A percentile compares a stretch with the other conserved stretches of the same genome.
phyloP scores from a whole-genome alignment of 805 yeast genomes.

The Yamadazyma olivae region DNA sequence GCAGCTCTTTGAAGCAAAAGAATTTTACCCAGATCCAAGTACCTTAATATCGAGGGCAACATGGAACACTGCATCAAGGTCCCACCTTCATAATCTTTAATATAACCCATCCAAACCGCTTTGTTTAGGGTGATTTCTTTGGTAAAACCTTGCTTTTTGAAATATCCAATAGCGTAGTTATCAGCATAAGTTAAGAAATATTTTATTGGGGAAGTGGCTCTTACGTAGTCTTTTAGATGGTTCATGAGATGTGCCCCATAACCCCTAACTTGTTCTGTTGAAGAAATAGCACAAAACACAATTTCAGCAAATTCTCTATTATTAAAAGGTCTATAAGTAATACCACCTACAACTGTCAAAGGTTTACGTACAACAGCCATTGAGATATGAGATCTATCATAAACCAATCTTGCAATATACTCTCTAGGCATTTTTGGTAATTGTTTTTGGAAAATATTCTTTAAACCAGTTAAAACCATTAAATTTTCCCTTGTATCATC shows the following conservation, averaged over 20 bases:
- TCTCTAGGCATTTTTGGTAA: slow-evolving; percentile 98
- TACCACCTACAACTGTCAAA: slow-evolving; percentile 95
- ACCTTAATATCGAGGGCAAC: slow-evolving; percentile 78
- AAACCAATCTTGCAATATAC: slow-evolving; percentile 90
- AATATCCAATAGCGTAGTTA: slow-evolving; percentile 97
- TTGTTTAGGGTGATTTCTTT: slow-evolving; percentile 88
- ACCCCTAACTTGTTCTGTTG: slow-evolving; percentile 97
- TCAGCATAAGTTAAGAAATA: slow-evolving; percentile 62
- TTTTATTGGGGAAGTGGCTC: slow-evolving; percentile 65
- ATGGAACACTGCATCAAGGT: slow-evolving; percentile 96
- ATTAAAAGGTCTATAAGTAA: slow-evolving; percentile 92
- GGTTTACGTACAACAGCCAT: slow-evolving; percentile 96
- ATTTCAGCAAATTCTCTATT: slow-evolving; percentile 92
- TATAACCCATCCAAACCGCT: slow-evolving; percentile 95
- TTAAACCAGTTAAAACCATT: slow-evolving; percentile 91
- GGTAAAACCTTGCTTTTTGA: slow-evolving; percentile 97
- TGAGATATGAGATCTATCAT: slow-evolving; percentile 90
- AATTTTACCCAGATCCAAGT: slow-evolving; percentile 84
- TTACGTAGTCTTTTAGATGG: slow-evolving; percentile 92
- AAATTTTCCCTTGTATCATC: slow-evolving; percentile 84
- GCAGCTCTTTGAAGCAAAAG: slow-evolving; percentile 89
- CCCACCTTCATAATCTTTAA: slow-evolving; percentile 98
- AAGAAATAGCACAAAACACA: slow-evolving; percentile 96
- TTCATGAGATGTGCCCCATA: slow-evolving; percentile 99
- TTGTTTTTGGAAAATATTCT: slow-evolving; percentile 95